Conservation (phyloP, 257 asterid species). For the Ocimum tenuiflorum region DNA sequence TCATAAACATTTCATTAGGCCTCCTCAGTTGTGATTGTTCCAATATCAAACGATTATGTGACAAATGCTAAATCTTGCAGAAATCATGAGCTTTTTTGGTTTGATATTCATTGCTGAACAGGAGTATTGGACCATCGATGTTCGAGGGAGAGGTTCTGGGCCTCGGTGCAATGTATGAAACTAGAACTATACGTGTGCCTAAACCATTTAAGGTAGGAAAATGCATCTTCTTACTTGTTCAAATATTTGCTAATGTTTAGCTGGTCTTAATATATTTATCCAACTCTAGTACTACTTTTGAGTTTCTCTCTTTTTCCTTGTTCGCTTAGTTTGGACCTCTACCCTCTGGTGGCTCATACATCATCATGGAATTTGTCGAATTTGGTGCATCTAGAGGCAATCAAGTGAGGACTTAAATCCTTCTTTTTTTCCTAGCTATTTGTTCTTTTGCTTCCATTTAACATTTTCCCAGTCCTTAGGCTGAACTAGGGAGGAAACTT, state of each 20-base stretch:
- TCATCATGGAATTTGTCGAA: constrained; percentile 85
- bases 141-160: constrained; percentile 96
- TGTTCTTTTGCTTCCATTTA: constrained; percentile 9
- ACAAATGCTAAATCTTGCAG: neutral
- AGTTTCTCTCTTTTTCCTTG: constrained; percentile 1
- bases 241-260: neutral
- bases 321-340: constrained; percentile 62
- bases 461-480: constrained; percentile 52
- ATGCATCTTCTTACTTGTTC: constrained; percentile 9
- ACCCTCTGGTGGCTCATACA: constrained; percentile 85
- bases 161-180: constrained; percentile 78
- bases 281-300: neutral
- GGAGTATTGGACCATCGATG: constrained; percentile 82
- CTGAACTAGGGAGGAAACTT: constrained; percentile 88
- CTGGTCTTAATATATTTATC: neutral
- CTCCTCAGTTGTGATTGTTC: neutral
- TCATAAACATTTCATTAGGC: neutral
- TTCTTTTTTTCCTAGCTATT: neutral
- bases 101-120: constrained; percentile 23
- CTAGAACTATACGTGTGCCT: constrained; percentile 74
- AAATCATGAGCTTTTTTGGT: neutral
- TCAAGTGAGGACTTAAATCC: constrained; percentile 63
- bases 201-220: constrained; percentile 67
- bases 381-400: constrained; percentile 71
- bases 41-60: neutral